Base-by-base conservation (phyloP, 192 early-diverging fungal genomes). In the Lunasporangiospora selenospora region DNA sequence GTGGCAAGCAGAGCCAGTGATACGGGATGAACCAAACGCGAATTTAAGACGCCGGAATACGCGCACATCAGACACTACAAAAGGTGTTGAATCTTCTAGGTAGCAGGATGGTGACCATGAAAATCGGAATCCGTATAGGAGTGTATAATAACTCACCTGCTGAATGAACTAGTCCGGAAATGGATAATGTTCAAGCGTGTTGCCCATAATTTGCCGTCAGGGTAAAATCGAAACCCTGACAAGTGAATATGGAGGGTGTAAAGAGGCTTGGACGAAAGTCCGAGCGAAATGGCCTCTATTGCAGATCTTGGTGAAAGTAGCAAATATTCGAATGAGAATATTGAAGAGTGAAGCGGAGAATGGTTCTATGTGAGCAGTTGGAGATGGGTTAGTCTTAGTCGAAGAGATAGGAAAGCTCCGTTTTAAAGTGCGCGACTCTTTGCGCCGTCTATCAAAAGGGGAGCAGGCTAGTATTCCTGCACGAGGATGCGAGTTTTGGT, bases 1-100 rank as follows among this genome's bases (percentile, higher is more conserved):
- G 89, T 91, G 87, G 87, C 89, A 89, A 89, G 87, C 90, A 89
- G 87, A 92, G 89, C 88, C 90, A 87, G 88, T 83, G 86, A 89
- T 88, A 86, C 86, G 85, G 88, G 88, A 89, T 89, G 90, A 91
- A 91, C 88, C 87, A 82, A 88, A 88, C 86, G 83, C 73, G 65
- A 80, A 81, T 86, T 88, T 86, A 89, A 88, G 85, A 83, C 80
- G 85, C 84, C 85, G 67, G 77, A 87, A 80, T 88, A 75, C 77
- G 80, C 83, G 83, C 85, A 83, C 66, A 87, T 85, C 79, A 89
- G 85, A 87, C 76, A 88, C 88, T 84, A 89, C 86, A 89, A 88
- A 90, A 89, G 85, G 83, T 87, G 85, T 88, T 85, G 80, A 86
- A 88, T 87, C 85, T 86, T 86, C 77, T 86, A 81, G 88, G 86